Base-by-base conservation (phyloP, 805 yeast genomes). In the Yamadazyma philogaea region DNA sequence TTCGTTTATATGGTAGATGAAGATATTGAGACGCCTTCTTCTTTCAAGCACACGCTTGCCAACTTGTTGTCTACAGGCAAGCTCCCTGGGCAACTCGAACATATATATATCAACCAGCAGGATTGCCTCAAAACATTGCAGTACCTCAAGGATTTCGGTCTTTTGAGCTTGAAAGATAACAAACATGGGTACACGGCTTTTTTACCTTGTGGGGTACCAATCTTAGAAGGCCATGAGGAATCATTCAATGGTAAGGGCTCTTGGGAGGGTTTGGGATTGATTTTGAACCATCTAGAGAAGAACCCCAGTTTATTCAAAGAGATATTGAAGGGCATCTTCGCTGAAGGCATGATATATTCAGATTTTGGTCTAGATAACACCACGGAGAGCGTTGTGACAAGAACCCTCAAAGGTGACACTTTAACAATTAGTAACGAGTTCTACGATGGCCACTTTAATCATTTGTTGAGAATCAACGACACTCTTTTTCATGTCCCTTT, bases 121-220 rank as follows among this genome's bases (percentile, higher is more conserved):
- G 59, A 64, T 39, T 84, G 93, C 53, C 75, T 95, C 2, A 76
- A 69, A 46, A 81, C 95, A 0, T 55, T 88, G 36, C 64, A 71
- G 14, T 79, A 78, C 50, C 59, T 90, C 45, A 72, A 76, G 37
- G 62, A 73, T 12, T 68, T 79, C 33, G 73, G 70, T 7, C 58
- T 87, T 24, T 61, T 79, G 17, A 75, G 76, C 44, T 67, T 84
- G 32, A 64, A 72, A 10, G 72, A 71, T 4, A 83, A 82, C 44
- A 55, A 54, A 20, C 54, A 66, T 16, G 95, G 95, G 0, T 87
- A 88, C 64, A 79, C 96, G 0, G 63, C 83, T 0, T 77, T 90
- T 40, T 64, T 90, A 21, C 98, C 98, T 0, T 82, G 89, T 44
- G 80, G 84, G 2, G 46, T 39, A 11, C 45, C 48, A 10, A 14